These are phyloP conservation scores for Mycogone perniciosa DNA, from an alignment of 2,329 filamentous ascomycete species.

Conservation along the genomic window DNA sequence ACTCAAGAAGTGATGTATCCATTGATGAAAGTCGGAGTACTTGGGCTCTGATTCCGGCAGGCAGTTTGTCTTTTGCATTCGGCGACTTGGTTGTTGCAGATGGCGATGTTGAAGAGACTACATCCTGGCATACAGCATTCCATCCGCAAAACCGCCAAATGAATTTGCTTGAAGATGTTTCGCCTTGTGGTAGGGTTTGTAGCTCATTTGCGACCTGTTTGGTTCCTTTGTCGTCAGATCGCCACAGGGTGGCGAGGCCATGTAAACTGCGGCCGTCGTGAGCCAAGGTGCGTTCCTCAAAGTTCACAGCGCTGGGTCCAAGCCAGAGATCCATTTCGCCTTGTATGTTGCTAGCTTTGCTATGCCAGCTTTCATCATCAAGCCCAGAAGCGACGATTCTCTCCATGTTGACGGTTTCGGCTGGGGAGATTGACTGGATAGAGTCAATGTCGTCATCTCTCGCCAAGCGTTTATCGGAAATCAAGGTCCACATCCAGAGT, in stretches of 20 bases:
- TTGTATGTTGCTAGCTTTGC: neutral
- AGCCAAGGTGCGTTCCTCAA: neutral
- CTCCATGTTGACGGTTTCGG: neutral
- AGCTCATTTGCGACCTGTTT: neutral
- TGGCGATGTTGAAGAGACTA: neutral
- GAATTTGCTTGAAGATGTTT: neutral
- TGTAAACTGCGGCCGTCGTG: neutral
- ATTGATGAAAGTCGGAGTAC: neutral
- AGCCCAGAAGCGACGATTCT: neutral
- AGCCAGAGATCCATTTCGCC: slow-evolving; percentile 13
- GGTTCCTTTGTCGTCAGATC: no score
- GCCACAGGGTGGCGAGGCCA: neutral
- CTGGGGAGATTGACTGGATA: neutral
- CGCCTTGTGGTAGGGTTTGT: neutral
- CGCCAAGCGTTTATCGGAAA: neutral
- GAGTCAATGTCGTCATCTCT: neutral
- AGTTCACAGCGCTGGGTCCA: slow-evolving; percentile 2
- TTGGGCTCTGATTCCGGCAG: neutral
- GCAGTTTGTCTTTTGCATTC: no score
- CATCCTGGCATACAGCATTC: neutral
- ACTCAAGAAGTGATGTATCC: neutral
- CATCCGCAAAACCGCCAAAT: neutral
- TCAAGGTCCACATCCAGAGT: slow-evolving; percentile 13
- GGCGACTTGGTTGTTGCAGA: neutral
- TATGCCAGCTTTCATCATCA: neutral